Base-by-base conservation (phyloP, 2,329 filamentous ascomycete species). In the Ascochyta rabiei region DNA sequence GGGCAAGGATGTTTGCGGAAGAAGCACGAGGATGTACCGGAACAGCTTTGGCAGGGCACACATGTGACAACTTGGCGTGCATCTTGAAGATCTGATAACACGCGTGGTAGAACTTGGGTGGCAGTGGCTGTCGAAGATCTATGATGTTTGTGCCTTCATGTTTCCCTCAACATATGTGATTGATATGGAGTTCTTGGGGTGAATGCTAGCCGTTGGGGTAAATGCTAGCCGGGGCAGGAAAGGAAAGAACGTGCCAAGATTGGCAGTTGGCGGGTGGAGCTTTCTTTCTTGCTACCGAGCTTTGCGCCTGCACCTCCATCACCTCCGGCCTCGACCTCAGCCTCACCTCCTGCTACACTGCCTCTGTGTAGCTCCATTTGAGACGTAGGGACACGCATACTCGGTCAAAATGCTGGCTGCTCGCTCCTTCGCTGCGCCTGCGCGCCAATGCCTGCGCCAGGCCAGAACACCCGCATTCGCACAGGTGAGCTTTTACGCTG, bases 371-470 rank as follows among this genome's bases (percentile, higher is more conserved):
- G 71, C 68, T 71, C 49, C 68, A 72, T 73, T 74, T 71, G 64
- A 57, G 64, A 61, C 57, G 60, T 59, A 59, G 56, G 50, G 53
- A 53, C 54, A 48, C 39, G 54, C 34, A 46, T 56, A 64, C 47
- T 64, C 68, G 57, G 67, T 78, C 83, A 89, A 76, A 74, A 96
- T 96, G 92, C 83, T 96, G 80, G 87, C 89, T 79, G 82, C 89
- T 76, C 89, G 91, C 80, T 86, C 87, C 71, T 85, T 93, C 77
- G 86, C 87, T 77, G 85, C 85, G 72, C 88, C 90, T 73, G 85
- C 86, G 78, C 86, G 90, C 78, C 90, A 96, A 82, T 90, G 86
- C 84, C 81, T 93, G 78, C 87, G 88, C 77, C 84, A 85, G 72
- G 83, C 86, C 64, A 74, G 77, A 75, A 72, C 76, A 61, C 78